Evolutionary conservation across 805 yeast species (phyloP).

Genomic region (Clavispora asparagi): DNA sequence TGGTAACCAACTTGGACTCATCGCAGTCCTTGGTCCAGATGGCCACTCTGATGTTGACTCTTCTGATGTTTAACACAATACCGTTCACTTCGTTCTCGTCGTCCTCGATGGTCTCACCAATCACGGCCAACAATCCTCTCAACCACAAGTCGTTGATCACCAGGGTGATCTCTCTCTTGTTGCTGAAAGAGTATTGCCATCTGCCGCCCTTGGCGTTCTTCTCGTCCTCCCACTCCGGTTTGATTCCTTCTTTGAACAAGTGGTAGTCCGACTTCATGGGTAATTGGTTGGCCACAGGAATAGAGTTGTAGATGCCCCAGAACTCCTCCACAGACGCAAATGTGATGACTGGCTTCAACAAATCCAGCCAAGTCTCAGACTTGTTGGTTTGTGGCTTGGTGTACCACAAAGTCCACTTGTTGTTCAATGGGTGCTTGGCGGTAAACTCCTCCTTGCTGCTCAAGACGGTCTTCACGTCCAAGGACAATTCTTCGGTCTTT

Average conservation of each 20-base stretch:
- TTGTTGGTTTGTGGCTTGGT: conserved; percentile 83
- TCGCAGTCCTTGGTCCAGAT: conserved; percentile 88
- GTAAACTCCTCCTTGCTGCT: conserved; percentile 59
- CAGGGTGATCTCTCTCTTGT: conserved; percentile 52
- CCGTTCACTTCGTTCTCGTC: conserved; percentile 87
- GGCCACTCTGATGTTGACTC: conserved; percentile 75
- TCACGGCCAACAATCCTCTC: conserved; percentile 78
- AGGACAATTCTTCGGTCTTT: conserved; percentile 40
- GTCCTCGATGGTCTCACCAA: conserved; percentile 92
- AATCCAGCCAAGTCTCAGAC: conserved; percentile 85
- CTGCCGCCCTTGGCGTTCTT: conserved; percentile 88
- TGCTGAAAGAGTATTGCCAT: conserved; percentile 70
- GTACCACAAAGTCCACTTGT: conserved; percentile 96
- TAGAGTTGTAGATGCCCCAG: conserved; percentile 95
- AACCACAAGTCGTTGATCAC: conserved; percentile 90
- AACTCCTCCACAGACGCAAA: conserved; percentile 96
- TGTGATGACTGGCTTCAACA: conserved; percentile 87
- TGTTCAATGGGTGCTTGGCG: conserved; percentile 83
- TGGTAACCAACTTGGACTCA: conserved; percentile 55
- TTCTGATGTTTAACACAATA: conserved; percentile 84
- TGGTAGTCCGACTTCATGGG: conserved; percentile 93
- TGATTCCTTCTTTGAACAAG: conserved; percentile 86
- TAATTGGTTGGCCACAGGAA: conserved; percentile 86
- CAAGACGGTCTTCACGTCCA: conserved; percentile 48
- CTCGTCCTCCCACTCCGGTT: conserved; percentile 98